Evolutionary conservation across 1,284 basidiomycete species (phyloP).

Genomic region (Agaricales sp.): DNA sequence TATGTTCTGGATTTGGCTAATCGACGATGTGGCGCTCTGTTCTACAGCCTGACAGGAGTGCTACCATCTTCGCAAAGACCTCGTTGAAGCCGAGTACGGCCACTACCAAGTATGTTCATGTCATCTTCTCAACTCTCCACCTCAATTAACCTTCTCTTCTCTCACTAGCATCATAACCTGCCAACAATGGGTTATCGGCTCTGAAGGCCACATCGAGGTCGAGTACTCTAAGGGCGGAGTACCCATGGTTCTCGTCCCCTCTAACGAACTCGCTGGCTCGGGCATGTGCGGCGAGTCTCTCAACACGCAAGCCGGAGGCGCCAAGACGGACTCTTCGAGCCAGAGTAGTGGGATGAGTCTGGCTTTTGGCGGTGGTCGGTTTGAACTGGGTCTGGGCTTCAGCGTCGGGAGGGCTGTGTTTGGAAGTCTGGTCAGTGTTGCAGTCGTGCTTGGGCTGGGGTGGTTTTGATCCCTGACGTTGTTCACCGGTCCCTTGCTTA

Average conservation of each 20-base stretch:
- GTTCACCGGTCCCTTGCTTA: too few species aligned
- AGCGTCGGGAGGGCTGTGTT: too few species aligned
- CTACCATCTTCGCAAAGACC: conserved; percentile 39
- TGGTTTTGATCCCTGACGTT: too few species aligned
- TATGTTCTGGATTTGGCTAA: neutral
- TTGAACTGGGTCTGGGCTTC: too few species aligned
- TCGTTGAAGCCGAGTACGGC: conserved; percentile 34
- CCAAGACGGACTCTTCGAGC: too few species aligned
- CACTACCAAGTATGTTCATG: conserved; percentile 41
- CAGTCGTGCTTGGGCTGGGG: too few species aligned
- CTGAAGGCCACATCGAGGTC: conserved; percentile 44
- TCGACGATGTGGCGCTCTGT: conserved; percentile 4
- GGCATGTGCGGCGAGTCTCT: neutral
- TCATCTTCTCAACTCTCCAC: neutral
- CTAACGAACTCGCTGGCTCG: conserved; percentile 1
- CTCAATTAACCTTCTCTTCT: neutral
- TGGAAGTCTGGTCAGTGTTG: too few species aligned
- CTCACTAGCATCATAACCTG: conserved; percentile 33
- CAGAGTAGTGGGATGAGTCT: too few species aligned
- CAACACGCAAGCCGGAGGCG: neutral
- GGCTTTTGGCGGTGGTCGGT: too few species aligned
- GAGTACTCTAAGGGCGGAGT: conserved; percentile 51
- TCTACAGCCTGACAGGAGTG: conserved; percentile 44
- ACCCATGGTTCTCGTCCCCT: conserved; percentile 42
- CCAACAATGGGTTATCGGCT: conserved; percentile 52